These are phyloP conservation scores for Penicillium riverlandense DNA, from an alignment of 495 filamentous ascomycete genomes.

Conservation along the genomic window DNA sequence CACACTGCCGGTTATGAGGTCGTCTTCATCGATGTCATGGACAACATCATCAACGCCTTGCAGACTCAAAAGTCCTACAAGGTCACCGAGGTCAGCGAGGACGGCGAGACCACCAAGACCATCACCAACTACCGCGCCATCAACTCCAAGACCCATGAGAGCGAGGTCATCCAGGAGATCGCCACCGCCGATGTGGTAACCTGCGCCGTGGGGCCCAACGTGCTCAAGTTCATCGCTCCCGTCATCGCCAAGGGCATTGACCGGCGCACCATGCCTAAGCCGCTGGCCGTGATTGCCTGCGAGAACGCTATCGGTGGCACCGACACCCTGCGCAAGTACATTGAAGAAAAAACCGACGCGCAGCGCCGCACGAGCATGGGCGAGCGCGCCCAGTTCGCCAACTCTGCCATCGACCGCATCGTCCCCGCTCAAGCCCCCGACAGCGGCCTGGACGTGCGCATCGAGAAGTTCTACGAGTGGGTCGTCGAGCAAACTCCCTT, in stretches of 20 bases:
- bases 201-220: slow-evolving; percentile 91
- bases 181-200: slow-evolving; percentile 82
- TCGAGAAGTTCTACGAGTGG: slow-evolving; percentile 99
- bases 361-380: slow-evolving; percentile 52
- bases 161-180: slow-evolving; percentile 76
- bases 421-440: slow-evolving; percentile 79
- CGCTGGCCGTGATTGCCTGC: slow-evolving; percentile 89
- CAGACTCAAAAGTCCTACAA: slow-evolving; percentile 71
- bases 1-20: slow-evolving; percentile 76
- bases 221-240: slow-evolving; percentile 92
- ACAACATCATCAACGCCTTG: slow-evolving; percentile 65
- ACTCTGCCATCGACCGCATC: slow-evolving; percentile 96
- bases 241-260: slow-evolving; percentile 89
- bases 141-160: slow-evolving; percentile 80
- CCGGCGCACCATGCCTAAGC: slow-evolving; percentile 58
- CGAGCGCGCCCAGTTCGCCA: slow-evolving; percentile 75
- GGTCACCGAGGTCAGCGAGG: slow-evolving; percentile 85
- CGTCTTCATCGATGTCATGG: slow-evolving; percentile 90
- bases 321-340: slow-evolving; percentile 70
- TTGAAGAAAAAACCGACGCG: slow-evolving; percentile 64
- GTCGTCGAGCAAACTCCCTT: slow-evolving; percentile 85
- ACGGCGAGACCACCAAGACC: slow-evolving; percentile 70
- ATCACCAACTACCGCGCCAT: slow-evolving; percentile 94
- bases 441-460: slow-evolving; percentile 79
- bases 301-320: slow-evolving; percentile 96